Percentiles rank a stretch among this genome's conserved stretches.
These are phyloP conservation scores for Syncephalastrum sp. DNA, from an alignment of 371 early-diverging fungal species.

Conservation along the genomic window DNA sequence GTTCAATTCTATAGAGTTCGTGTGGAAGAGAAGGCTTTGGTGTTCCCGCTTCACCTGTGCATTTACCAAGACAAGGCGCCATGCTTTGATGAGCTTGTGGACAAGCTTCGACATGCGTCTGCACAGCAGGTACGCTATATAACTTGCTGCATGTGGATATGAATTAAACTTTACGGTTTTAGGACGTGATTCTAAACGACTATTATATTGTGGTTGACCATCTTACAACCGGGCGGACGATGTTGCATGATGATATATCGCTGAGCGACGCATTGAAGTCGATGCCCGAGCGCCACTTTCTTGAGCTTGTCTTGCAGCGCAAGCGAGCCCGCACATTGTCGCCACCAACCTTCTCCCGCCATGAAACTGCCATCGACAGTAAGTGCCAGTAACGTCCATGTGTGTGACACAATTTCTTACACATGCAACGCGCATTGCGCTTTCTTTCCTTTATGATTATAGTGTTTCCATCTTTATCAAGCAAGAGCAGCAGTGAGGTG, in stretches of 20 bases:
- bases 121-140: slow-evolving; percentile 15
- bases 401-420: background rate
- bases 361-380: slow-evolving; percentile 8
- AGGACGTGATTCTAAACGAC: slow-evolving; percentile 8
- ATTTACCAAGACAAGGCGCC: slow-evolving; percentile 33
- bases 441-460: slow-evolving; percentile 2
- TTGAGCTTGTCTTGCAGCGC: slow-evolving; percentile 31
- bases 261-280: slow-evolving; percentile 26
- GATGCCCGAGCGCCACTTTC: slow-evolving; percentile 21
- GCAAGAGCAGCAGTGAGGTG: slow-evolving; percentile 18
- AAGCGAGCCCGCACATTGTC: slow-evolving; percentile 20
- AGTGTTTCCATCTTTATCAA: background rate
- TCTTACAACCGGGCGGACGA: background rate
- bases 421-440: slow-evolving; percentile 1
- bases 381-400: background rate
- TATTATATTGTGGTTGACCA: background rate
- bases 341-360: slow-evolving; percentile 10
- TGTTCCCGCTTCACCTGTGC: slow-evolving; percentile 34
- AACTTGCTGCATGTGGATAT: slow-evolving; percentile 25
- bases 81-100: slow-evolving; percentile 32
- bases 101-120: slow-evolving; percentile 29
- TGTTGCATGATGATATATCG: slow-evolving; percentile 31
- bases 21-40: slow-evolving; percentile 27
- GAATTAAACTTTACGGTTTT: slow-evolving; percentile 22
- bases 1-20: slow-evolving; percentile 23